Evolutionary conservation across 2,329 filamentous ascomycete species (phyloP).

Genomic region (Aspergillus puulaauensis): DNA sequence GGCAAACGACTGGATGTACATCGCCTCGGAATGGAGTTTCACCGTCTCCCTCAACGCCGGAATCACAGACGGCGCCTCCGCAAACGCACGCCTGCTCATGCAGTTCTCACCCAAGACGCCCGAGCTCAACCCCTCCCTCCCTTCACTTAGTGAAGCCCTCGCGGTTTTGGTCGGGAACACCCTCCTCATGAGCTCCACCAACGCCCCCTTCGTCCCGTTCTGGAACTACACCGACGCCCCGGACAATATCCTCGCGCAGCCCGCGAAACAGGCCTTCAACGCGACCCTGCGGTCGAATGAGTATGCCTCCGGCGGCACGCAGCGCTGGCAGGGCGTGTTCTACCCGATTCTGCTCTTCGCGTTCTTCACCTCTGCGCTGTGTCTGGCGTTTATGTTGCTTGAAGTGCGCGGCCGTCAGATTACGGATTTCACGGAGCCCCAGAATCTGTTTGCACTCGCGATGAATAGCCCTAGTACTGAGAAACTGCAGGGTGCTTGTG

Average conservation of each 20-base stretch:
- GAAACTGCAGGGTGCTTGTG: constrained; percentile 56
- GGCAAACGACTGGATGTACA: constrained; percentile 54
- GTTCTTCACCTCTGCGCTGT: constrained; percentile 66
- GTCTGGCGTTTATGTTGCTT: constrained; percentile 62
- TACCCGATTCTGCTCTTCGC: constrained; percentile 65
- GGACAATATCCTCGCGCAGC: constrained; percentile 39
- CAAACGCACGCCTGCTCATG: constrained; percentile 59
- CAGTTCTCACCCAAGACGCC: constrained; percentile 49
- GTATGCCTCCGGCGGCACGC: constrained; percentile 66
- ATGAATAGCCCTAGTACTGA: constrained; percentile 62
- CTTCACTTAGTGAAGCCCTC: constrained; percentile 71
- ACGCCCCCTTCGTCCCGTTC: constrained; percentile 60
- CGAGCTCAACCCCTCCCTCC: constrained; percentile 53
- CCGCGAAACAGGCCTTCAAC: constrained; percentile 61
- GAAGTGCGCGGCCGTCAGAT: constrained; percentile 59
- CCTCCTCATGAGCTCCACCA: constrained; percentile 59
- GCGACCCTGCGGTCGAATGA: constrained; percentile 64
- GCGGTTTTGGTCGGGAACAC: constrained; percentile 69
- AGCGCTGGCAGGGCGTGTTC: constrained; percentile 64
- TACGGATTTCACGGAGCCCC: constrained; percentile 76
- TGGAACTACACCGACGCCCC: constrained; percentile 47
- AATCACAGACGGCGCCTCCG: constrained; percentile 55
- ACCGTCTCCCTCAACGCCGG: constrained; percentile 60
- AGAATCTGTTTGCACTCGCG: constrained; percentile 71
- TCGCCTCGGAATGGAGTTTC: constrained; percentile 56